Evolutionary conservation across 1,284 basidiomycete genomes (phyloP).

Genomic region (Thelephora terrestris): DNA sequence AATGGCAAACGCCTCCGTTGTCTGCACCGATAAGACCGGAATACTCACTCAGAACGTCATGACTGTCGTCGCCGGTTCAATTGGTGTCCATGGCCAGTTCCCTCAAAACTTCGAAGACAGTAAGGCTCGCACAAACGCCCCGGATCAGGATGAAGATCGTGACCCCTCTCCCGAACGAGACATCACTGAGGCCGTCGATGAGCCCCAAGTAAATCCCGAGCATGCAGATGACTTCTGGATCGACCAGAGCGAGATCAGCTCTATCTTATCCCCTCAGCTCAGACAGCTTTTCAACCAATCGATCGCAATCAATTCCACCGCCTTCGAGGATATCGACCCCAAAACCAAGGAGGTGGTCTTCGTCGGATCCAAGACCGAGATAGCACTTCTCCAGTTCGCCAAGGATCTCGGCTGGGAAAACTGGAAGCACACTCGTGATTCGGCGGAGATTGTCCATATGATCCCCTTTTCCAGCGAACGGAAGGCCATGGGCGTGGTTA

Average conservation of each 20-base stretch:
- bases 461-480: constrained; percentile 92
- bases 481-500: constrained; percentile 94
- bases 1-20: constrained; percentile 92
- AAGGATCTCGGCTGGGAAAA: constrained; percentile 77
- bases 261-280: constrained; percentile 53
- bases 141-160: constrained; percentile 18
- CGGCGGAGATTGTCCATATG: constrained; percentile 73
- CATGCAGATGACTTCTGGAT: constrained; percentile 73
- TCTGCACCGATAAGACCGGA: constrained; percentile 95
- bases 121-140: constrained; percentile 33
- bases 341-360: constrained; percentile 62
- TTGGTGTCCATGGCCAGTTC: constrained; percentile 92
- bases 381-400: constrained; percentile 85
- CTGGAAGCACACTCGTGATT: constrained; percentile 63
- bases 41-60: constrained; percentile 92
- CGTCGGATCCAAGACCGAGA: constrained; percentile 95
- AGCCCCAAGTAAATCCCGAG: constrained; percentile 17
- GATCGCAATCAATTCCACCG: constrained; percentile 91
- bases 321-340: constrained; percentile 78
- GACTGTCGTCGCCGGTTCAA: constrained; percentile 91
- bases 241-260: constrained; percentile 65
- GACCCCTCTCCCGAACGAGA: background rate
- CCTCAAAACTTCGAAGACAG: constrained; percentile 75
- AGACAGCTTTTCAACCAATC: constrained; percentile 73
- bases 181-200: constrained; percentile 9